Conservation (phyloP, 495 filamentous ascomycete species). For the Rusavskia elegans region DNA sequence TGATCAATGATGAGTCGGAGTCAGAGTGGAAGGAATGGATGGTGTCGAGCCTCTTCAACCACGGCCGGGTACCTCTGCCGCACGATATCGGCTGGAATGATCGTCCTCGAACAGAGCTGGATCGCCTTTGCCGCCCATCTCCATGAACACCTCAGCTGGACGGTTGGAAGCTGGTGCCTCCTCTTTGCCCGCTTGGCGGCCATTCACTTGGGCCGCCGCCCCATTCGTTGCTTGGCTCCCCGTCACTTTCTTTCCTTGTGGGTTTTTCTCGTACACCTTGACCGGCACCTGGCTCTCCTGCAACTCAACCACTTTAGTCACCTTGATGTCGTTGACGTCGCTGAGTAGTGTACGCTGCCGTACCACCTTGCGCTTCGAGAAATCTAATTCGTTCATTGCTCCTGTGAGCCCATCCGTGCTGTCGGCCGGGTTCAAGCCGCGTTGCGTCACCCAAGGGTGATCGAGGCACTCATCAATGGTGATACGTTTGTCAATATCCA, state of each 20-base stretch:
- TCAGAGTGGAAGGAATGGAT: no score
- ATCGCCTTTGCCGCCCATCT: constrained; percentile 72
- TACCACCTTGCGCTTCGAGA: constrained; percentile 60
- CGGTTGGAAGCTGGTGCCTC: constrained; percentile 45
- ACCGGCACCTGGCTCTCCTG: constrained; percentile 40
- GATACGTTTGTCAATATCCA: constrained; percentile 66
- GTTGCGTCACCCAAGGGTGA: constrained; percentile 72
- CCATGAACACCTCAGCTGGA: constrained; percentile 57
- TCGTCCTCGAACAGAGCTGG: constrained; percentile 56
- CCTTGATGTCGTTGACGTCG: constrained; percentile 61
- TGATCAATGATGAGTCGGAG: no score
- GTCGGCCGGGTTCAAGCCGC: constrained; percentile 43
- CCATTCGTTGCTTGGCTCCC: constrained; percentile 21
- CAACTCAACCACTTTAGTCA: constrained; percentile 43
- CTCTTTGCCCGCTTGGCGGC: constrained; percentile 28
- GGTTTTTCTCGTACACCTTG: constrained; percentile 70
- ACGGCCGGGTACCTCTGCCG: constrained; percentile 12
- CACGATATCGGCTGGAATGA: constrained; percentile 26
- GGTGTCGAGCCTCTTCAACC: not conserved
- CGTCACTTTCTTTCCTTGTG: constrained; percentile 28
- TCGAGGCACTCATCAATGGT: constrained; percentile 80
- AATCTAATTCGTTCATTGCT: constrained; percentile 64
- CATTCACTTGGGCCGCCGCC: not conserved
- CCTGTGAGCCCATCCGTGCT: constrained; percentile 88
- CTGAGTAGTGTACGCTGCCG: constrained; percentile 77